phyloP scores from a whole-genome alignment of 352 stramenopile species.

The Pythium apleroticum region DNA sequence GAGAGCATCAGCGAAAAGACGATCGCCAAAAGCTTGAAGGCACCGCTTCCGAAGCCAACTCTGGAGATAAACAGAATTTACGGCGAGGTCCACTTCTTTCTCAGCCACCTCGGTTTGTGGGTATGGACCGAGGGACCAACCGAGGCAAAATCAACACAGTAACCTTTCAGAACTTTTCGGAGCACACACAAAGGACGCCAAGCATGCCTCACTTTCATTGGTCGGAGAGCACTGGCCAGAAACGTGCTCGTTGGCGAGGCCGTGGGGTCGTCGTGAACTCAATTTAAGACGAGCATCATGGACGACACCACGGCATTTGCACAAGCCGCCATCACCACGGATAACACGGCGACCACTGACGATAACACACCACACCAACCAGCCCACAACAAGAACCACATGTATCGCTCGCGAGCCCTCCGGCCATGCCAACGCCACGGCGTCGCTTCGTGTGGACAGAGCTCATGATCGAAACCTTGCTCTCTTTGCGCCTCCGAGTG shows the following conservation, averaged over 20 bases:
- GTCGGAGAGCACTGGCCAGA: background rate
- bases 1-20: conserved; percentile 7
- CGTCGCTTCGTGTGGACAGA: too few species aligned
- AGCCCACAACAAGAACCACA: too few species aligned
- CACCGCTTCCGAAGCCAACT: conserved; percentile 1
- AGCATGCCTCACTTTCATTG: conserved; percentile 1
- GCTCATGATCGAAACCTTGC: too few species aligned
- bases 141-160: background rate
- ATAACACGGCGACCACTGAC: too few species aligned
- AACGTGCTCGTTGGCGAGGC: background rate
- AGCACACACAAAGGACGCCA: background rate
- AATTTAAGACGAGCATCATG: conserved; percentile 1
- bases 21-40: conserved; percentile 10
- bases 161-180: conserved; percentile 3
- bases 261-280: background rate
- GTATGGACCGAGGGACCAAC: background rate
- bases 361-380: too few species aligned
- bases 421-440: too few species aligned
- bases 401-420: too few species aligned
- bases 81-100: background rate
- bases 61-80: background rate
- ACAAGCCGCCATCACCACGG: background rate
- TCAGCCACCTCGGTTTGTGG: background rate
- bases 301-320: background rate
- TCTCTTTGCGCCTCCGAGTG: too few species aligned